phyloP scores from a whole-genome alignment of 176 grass and related monocot species.

The Phoenix dactylifera region DNA sequence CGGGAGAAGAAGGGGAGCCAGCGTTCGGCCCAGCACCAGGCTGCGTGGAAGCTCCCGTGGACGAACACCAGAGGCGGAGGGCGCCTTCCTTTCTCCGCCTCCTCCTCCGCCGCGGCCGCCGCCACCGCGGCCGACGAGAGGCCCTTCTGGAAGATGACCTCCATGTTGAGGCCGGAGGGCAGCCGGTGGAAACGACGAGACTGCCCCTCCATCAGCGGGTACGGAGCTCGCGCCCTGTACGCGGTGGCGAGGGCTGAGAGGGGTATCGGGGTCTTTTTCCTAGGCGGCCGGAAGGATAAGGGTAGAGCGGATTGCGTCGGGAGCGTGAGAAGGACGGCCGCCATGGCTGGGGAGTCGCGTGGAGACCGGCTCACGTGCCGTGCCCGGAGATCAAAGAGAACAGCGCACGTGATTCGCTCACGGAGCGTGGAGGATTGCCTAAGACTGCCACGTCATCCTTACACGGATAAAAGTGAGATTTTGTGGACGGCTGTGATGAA shows the following conservation, averaged over 20 bases:
- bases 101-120: neutral
- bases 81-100: neutral
- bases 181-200: slow-evolving; percentile 56
- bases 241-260: slow-evolving; percentile 1
- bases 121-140: neutral
- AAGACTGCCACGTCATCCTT: no score
- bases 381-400: no score
- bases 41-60: slow-evolving; percentile 95
- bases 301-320: neutral
- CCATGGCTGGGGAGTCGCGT: no score
- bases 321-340: neutral
- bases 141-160: slow-evolving; percentile 60
- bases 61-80: slow-evolving; percentile 61
- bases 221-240: slow-evolving; percentile 2
- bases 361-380: no score
- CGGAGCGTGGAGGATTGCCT: no score
- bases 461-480: no score
- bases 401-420: no score
- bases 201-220: slow-evolving; percentile 66
- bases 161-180: slow-evolving; percentile 69
- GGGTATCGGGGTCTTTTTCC: neutral
- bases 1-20: slow-evolving; percentile 83
- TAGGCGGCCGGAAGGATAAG: neutral
- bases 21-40: slow-evolving; percentile 91
- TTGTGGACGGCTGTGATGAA: no score